Evolutionary conservation across 2,329 filamentous ascomycete genomes (phyloP), one percentile per base, ranked within the genome.

Genomic region (Metarhizium guizhouense): DNA sequence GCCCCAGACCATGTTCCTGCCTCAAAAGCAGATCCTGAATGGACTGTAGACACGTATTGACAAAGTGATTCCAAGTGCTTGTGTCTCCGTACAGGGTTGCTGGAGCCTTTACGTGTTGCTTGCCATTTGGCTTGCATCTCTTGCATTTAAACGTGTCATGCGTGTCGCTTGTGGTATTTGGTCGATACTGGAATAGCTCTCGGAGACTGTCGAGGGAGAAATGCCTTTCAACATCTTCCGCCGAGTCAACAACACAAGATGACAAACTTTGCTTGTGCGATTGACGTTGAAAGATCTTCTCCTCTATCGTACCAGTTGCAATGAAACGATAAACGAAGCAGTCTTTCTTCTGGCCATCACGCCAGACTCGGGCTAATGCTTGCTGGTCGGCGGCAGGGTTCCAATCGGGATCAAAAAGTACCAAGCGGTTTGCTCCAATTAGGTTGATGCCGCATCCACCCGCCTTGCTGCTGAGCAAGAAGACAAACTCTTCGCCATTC

Each of bases 301-400:
- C 94, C 68, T 99, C 94, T 59, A 99, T 99, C 0, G 92, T 96
- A 4, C 94, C 94, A 0, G 95, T 97, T 0, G 92, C 89, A 64
- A 99, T 99, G 74, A 99, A 99, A n/a, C 94, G 88, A 71, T 99
- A 99, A 16, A 99, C 94, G 65, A 99, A 99, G 67, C 94, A 99
- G 67, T 99, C 94, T 68, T 99, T 99, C 79, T 95, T 97, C 72
- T 99, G 94, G 0, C 94, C 94, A 65, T 99, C 94, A 78, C 94
- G 89, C 94, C 94, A 99, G 20, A 99, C 94, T 76, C 94, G 88
- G 40, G 94, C 94, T 34, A 99, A 81, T 4, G 94, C 94, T 74
- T 99, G 94, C 70, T 99, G 94, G 67, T 99, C 94, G 1, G 94
- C 92, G 3, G 94, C 94, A 0, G 94, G 94, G 65, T 99, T 99